These are phyloP conservation scores for Trichosanthes truncata DNA, from an alignment of 306 rosid genomes.

Conservation along the genomic window DNA sequence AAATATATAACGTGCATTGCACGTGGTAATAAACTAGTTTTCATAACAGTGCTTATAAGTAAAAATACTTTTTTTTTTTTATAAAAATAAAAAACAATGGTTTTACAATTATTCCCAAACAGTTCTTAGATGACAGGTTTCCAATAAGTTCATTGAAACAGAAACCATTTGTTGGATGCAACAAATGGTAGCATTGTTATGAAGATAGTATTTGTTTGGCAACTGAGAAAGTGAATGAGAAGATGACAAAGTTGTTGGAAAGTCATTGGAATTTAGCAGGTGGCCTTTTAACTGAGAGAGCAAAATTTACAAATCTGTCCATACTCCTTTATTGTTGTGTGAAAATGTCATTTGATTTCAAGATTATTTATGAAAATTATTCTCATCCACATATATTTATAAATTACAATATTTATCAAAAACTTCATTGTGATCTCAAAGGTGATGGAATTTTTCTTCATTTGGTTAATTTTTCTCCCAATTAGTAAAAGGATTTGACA, in stretches of 20 bases:
- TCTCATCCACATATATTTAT: neutral
- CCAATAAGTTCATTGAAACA: neutral
- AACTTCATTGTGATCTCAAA: neutral
- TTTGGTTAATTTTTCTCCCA: no score
- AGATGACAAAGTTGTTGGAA: neutral
- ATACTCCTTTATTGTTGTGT: neutral
- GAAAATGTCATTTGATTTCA: neutral
- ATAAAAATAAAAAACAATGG: no score
- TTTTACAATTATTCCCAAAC: no score
- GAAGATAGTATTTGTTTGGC: neutral
- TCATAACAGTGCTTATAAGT: no score
- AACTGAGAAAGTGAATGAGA: no score
- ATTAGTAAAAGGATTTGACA: no score
- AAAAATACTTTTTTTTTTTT: no score
- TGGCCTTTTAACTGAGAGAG: neutral
- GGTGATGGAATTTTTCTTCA: no score
- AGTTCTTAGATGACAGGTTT: no score
- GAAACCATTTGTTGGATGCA: neutral
- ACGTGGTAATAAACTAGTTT: no score
- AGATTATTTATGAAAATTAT: neutral
- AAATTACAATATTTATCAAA: no score
- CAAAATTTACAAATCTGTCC: neutral
- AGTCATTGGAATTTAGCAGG: neutral
- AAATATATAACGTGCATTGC: no score
- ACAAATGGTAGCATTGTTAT: neutral